Conservation (phyloP, 1,284 basidiomycete species). For the Leccinum pachyderme region DNA sequence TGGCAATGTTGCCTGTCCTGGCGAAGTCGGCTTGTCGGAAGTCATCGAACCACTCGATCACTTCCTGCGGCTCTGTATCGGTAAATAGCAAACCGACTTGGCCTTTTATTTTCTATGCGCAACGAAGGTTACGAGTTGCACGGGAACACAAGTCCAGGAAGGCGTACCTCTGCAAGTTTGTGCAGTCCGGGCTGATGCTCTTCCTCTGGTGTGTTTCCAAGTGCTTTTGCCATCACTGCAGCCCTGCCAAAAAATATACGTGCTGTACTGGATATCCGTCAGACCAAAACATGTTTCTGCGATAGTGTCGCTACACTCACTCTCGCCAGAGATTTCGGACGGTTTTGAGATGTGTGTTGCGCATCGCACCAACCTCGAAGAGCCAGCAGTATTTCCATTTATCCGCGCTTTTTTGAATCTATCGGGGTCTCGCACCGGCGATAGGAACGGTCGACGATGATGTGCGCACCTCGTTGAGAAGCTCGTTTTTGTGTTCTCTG, state of each 20-base stretch:
- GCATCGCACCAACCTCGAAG: conserved; percentile 93
- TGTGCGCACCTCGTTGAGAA: conserved; percentile 75
- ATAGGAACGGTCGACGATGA: conserved; percentile 3
- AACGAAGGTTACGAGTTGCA: conserved; percentile 8
- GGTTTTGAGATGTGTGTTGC: conserved; percentile 92
- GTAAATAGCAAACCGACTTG: conserved; percentile 94
- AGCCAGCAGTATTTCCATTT: conserved; percentile 95
- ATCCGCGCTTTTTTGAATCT: conserved; percentile 78
- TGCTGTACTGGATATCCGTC: conserved; percentile 56
- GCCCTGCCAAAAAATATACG: conserved; percentile 93
- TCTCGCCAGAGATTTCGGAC: conserved; percentile 93
- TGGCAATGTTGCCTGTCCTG: conserved; percentile 81
- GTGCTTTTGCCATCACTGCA: conserved; percentile 93
- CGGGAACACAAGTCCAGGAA: neutral
- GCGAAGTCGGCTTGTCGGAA: conserved; percentile 92
- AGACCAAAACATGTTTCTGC: neutral
- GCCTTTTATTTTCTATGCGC: conserved; percentile 82
- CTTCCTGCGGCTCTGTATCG: conserved; percentile 83
- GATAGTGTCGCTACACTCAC: conserved; percentile 44
- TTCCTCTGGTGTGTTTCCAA: conserved; percentile 86
- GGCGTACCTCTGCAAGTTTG: conserved; percentile 74
- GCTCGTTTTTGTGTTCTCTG: conserved; percentile 80
- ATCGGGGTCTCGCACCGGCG: conserved; percentile 26
- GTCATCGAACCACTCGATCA: conserved; percentile 91
- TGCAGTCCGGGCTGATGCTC: conserved; percentile 83